phyloP scores from a whole-genome alignment of 2,329 filamentous ascomycete species.

The Apiospora arundinis region DNA sequence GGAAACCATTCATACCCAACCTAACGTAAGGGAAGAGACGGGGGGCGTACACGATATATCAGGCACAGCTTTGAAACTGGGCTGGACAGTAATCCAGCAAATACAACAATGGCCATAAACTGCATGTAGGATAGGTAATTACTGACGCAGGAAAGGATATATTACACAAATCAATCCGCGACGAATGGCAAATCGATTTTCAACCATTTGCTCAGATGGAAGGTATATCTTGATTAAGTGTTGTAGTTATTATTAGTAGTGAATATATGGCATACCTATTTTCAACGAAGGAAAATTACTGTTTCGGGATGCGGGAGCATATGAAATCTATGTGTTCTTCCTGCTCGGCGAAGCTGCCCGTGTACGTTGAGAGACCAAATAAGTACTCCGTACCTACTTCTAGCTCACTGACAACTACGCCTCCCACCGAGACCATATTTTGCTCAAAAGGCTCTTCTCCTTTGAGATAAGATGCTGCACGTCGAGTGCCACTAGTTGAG shows the following conservation, averaged over 20 bases:
- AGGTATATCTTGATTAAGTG: neutral
- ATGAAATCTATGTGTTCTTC: neutral
- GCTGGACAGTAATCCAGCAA: neutral
- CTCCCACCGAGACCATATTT: neutral
- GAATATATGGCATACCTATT: neutral
- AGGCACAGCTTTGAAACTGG: neutral
- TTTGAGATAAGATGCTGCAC: neutral
- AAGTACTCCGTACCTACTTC: no score
- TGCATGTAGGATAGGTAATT: neutral
- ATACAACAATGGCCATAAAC: neutral
- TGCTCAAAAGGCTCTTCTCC: neutral
- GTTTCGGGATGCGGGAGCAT: constrained; percentile 3
- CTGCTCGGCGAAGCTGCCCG: neutral
- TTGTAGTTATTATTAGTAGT: neutral
- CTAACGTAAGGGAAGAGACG: neutral
- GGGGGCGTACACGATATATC: neutral
- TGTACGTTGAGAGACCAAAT: no score
- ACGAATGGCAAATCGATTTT: constrained; percentile 3
- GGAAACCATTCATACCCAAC: constrained; percentile 5
- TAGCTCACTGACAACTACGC: neutral
- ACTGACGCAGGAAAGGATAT: neutral
- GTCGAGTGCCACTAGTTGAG: neutral
- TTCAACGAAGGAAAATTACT: neutral
- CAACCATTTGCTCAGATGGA: neutral
- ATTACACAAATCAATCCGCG: constrained; percentile 3